Percentiles rank a stretch among this genome's conserved stretches.
phyloP scores from a whole-genome alignment of 208 protist species.

The Phytomonas francai region DNA sequence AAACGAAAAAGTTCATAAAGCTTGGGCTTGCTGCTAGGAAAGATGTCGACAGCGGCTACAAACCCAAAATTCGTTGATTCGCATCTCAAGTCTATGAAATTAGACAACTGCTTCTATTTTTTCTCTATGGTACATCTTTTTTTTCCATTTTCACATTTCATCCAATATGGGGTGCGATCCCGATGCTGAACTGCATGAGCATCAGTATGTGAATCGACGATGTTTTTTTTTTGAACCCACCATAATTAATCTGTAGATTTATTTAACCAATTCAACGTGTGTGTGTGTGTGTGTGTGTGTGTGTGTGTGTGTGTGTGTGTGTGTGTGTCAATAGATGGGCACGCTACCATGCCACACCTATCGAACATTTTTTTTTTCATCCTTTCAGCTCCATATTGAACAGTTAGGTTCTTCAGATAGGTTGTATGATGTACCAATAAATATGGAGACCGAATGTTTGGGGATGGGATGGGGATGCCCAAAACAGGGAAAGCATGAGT shows the following conservation, averaged over 20 bases:
- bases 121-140: slow-evolving; percentile 6
- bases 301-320: slow-evolving; percentile 2
- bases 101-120: slow-evolving; percentile 5
- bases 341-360: background rate
- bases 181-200: no score
- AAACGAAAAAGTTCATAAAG: slow-evolving; percentile 5
- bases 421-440: no score
- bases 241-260: no score
- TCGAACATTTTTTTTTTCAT: slow-evolving; percentile 15
- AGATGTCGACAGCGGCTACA: background rate
- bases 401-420: no score
- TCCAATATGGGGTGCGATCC: background rate
- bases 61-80: background rate
- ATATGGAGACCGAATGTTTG: no score
- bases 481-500: no score
- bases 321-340: background rate
- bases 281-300: background rate
- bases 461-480: no score
- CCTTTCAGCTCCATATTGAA: background rate
- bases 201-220: no score
- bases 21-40: background rate
- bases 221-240: no score
- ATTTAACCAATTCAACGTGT: no score
- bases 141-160: slow-evolving; percentile 4
- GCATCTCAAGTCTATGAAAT: slow-evolving; percentile 7